phyloP scores from a whole-genome alignment of 257 asterid genomes.

The Primulina eburnea region DNA sequence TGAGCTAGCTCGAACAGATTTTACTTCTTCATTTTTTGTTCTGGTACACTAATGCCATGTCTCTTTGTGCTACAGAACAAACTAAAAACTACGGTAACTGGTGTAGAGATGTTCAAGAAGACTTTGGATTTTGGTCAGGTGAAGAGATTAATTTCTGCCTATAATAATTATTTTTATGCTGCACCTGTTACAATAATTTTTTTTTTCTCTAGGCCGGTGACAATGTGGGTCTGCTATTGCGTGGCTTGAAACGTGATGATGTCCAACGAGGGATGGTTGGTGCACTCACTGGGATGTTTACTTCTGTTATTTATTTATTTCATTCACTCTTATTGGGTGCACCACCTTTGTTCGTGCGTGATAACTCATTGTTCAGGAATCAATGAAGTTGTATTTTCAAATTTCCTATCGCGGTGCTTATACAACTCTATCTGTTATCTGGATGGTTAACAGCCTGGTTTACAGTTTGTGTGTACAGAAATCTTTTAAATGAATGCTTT shows the following conservation, averaged over 20 bases:
- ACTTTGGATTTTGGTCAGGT: constrained; percentile 91
- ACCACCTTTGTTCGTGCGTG: constrained; percentile 9
- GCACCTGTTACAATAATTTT: constrained; percentile 9
- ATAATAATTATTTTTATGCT: background rate
- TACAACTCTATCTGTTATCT: background rate
- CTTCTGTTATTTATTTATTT: background rate
- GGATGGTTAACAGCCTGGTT: background rate
- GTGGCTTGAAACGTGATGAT: constrained; percentile 96
- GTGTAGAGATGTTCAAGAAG: constrained; percentile 99
- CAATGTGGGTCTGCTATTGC: constrained; percentile 92
- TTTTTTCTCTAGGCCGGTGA: constrained; percentile 81
- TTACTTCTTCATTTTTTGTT: background rate
- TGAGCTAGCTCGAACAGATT: background rate
- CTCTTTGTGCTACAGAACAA: constrained; percentile 50
- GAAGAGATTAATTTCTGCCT: constrained; percentile 17
- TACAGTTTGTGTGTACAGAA: background rate
- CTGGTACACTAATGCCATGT: constrained; percentile 10
- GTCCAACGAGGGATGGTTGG: constrained; percentile 89
- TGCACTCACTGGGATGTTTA: constrained; percentile 20
- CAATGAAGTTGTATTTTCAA: background rate
- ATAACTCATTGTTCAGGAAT: background rate
- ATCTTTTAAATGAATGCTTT: background rate
- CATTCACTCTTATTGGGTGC: constrained; percentile 5
- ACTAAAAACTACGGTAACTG: constrained; percentile 83
- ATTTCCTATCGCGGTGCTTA: background rate